Evolutionary conservation across 2,329 filamentous ascomycete species (phyloP).

Genomic region (Colletotrichum costaricense): DNA sequence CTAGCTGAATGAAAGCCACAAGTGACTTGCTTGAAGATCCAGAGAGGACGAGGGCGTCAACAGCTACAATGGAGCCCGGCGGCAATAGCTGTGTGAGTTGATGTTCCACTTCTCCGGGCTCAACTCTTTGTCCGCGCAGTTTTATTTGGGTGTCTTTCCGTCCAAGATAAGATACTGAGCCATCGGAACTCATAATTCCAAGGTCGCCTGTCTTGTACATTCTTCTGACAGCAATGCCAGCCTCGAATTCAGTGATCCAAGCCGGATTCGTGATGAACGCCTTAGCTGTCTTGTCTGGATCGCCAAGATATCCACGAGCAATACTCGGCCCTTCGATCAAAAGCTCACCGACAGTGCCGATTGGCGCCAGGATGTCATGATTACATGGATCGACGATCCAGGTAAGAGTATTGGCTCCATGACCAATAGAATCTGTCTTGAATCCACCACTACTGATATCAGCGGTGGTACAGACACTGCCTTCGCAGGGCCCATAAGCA

Average conservation of each 20-base stretch:
- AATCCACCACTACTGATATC: neutral
- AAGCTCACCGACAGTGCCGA: slow-evolving; percentile 43
- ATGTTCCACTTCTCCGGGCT: slow-evolving; percentile 46
- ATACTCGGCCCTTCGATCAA: slow-evolving; percentile 42
- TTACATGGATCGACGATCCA: slow-evolving; percentile 43
- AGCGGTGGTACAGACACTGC: slow-evolving; percentile 32
- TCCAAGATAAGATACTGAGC: slow-evolving; percentile 34
- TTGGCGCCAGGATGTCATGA: slow-evolving; percentile 38
- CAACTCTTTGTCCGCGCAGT: slow-evolving; percentile 47
- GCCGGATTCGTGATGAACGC: slow-evolving; percentile 20
- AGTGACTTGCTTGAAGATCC: slow-evolving; percentile 10
- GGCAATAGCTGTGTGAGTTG: slow-evolving; percentile 28
- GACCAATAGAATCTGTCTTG: slow-evolving; percentile 15
- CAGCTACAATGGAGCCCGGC: neutral
- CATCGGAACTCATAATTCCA: slow-evolving; percentile 17
- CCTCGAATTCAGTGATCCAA: neutral
- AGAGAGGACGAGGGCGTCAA: slow-evolving; percentile 5
- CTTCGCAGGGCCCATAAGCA: slow-evolving; percentile 25
- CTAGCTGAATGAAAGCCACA: slow-evolving; percentile 22
- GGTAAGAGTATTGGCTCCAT: slow-evolving; percentile 8
- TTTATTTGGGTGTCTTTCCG: slow-evolving; percentile 47
- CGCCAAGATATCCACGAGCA: slow-evolving; percentile 35
- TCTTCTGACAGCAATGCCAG: neutral
- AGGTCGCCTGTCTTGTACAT: slow-evolving; percentile 36
- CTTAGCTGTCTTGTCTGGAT: neutral